Evolutionary conservation across 805 yeast species (phyloP).

Genomic region (Maudiozyma saulgeensis): DNA sequence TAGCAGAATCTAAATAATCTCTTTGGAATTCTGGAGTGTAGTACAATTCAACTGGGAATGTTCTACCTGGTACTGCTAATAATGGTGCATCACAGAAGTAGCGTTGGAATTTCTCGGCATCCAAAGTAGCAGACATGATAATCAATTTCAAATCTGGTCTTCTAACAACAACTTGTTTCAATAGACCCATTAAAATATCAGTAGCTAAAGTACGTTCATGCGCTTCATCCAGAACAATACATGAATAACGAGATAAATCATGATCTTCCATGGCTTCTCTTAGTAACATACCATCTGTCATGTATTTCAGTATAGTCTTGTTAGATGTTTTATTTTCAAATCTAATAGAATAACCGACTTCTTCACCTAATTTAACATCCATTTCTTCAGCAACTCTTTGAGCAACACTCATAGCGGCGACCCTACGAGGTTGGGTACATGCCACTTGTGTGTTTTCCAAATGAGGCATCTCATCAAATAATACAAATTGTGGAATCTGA

Average conservation of each 20-base stretch:
- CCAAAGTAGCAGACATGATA: constrained; percentile 95
- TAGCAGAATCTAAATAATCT: constrained; percentile 90
- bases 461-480: constrained; percentile 87
- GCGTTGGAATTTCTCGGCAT: constrained; percentile 88
- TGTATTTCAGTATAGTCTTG: constrained; percentile 79
- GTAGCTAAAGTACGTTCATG: constrained; percentile 96
- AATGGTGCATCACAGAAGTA: constrained; percentile 90
- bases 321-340: constrained; percentile 81
- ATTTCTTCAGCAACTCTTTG: constrained; percentile 94
- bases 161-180: constrained; percentile 70
- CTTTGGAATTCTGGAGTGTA: constrained; percentile 95
- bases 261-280: constrained; percentile 98
- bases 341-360: constrained; percentile 92
- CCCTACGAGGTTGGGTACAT: constrained; percentile 95
- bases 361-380: constrained; percentile 88
- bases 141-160: constrained; percentile 86
- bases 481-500: constrained; percentile 92
- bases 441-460: constrained; percentile 77
- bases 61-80: constrained; percentile 95
- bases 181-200: constrained; percentile 89
- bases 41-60: constrained; percentile 93
- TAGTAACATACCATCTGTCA: constrained; percentile 98
- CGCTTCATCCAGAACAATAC: constrained; percentile 93
- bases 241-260: constrained; percentile 66
- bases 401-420: constrained; percentile 98